Evolutionary conservation across 1,284 basidiomycete species (phyloP).

Genomic region (Apiotrichum sp.): DNA sequence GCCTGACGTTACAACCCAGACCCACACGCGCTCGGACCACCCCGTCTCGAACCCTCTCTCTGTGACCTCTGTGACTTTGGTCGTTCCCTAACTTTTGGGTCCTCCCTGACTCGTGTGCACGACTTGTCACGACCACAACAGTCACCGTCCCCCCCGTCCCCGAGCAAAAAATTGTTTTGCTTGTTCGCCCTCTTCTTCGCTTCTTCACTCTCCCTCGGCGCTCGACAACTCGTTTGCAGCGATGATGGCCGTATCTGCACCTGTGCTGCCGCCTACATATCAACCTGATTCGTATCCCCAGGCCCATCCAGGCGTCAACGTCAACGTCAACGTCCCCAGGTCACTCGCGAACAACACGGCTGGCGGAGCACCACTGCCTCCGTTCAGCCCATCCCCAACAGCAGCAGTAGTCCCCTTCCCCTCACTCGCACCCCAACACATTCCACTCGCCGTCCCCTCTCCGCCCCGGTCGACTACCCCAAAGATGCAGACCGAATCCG

Average conservation of each 20-base stretch:
- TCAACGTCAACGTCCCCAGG: background rate
- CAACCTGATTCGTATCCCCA: slow-evolving; percentile 4
- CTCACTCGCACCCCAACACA: slow-evolving; percentile 2
- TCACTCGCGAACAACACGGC: background rate
- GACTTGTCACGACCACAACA: too few species aligned
- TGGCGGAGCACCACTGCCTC: background rate
- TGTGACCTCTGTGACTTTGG: too few species aligned
- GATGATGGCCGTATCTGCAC: slow-evolving; percentile 19
- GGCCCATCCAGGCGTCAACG: background rate
- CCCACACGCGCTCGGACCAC: too few species aligned
- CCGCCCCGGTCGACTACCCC: background rate
- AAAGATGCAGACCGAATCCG: background rate
- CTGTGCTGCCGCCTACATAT: slow-evolving; percentile 14
- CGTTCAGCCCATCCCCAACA: too few species aligned
- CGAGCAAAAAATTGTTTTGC: too few species aligned
- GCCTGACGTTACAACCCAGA: too few species aligned
- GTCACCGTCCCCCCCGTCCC: too few species aligned
- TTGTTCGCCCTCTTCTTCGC: background rate
- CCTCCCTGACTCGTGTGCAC: too few species aligned
- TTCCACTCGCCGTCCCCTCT: background rate
- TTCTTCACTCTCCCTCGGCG: background rate
- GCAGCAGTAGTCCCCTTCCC: background rate
- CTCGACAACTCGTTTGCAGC: background rate
- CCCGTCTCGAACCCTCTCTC: too few species aligned
- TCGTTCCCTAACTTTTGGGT: too few species aligned